phyloP scores from a whole-genome alignment of 2,329 filamentous ascomycete genomes.

The Monosporascus sp. region DNA sequence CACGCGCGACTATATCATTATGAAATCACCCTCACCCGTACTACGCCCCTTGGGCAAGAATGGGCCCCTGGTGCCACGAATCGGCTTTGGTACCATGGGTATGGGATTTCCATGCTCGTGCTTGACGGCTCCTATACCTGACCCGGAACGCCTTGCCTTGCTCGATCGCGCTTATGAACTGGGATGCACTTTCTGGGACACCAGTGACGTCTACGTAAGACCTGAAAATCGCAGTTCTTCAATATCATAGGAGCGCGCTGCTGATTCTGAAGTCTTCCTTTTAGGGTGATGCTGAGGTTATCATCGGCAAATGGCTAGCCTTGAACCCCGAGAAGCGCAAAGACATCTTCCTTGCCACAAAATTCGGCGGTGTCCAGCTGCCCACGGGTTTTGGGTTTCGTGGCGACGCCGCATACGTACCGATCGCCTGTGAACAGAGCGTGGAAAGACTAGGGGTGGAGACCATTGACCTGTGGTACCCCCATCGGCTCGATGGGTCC shows the following conservation, averaged over 20 bases:
- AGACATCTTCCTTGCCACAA: conserved; percentile 42
- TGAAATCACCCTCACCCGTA: too few species aligned
- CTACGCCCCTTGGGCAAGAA: conserved; percentile 35
- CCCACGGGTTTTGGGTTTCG: conserved; percentile 7
- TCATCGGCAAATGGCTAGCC: conserved; percentile 32
- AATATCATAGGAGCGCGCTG: conserved; percentile 26
- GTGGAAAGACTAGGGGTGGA: conserved; percentile 40
- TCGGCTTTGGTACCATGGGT: conserved; percentile 41
- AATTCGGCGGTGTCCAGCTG: conserved; percentile 36
- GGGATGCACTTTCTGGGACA: conserved; percentile 34
- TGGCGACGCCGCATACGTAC: conserved; percentile 21
- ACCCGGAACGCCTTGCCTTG: conserved; percentile 30
- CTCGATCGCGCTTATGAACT: conserved; percentile 31
- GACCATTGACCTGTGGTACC: conserved; percentile 47
- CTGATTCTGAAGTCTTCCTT: conserved; percentile 19
- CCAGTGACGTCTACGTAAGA: conserved; percentile 31
- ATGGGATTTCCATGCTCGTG: conserved; percentile 5
- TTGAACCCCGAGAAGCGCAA: conserved; percentile 33
- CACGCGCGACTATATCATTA: too few species aligned
- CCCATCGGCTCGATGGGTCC: conserved; percentile 42
- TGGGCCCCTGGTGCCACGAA: conserved; percentile 35
- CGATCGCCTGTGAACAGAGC: conserved; percentile 27
- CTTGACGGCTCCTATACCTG: conserved; percentile 12
- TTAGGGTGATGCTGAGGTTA: conserved; percentile 28
- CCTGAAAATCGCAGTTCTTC: conserved; percentile 18